A percentile compares a stretch with the other conserved stretches of the same genome.
phyloP scores from a whole-genome alignment of 176 grass and related monocot genomes.

The Rhipidocladum racemiflorum region DNA sequence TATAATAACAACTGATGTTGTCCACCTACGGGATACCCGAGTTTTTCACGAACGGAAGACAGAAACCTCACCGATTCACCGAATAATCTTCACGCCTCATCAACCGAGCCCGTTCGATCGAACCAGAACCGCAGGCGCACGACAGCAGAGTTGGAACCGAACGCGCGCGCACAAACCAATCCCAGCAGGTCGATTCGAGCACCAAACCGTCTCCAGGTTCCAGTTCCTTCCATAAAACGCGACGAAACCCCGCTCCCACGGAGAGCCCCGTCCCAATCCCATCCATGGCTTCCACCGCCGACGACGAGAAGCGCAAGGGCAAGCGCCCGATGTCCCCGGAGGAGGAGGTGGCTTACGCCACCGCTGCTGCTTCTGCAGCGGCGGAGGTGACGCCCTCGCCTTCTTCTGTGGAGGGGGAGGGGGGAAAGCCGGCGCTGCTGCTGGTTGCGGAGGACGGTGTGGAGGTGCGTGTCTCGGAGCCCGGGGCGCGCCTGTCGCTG shows the following conservation, averaged over 20 bases:
- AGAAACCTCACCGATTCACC: no score
- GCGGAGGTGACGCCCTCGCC: background rate
- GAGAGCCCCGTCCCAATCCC: background rate
- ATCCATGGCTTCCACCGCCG: slow-evolving; percentile 27
- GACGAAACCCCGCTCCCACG: background rate
- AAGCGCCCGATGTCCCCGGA: slow-evolving; percentile 23
- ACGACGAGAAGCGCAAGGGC: slow-evolving; percentile 6
- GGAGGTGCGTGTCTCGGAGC: slow-evolving; percentile 41
- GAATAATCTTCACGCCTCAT: no score
- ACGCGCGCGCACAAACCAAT: no score
- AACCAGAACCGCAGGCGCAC: no score
- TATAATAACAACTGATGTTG: no score
- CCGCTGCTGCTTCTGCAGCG: background rate
- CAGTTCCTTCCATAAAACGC: background rate
- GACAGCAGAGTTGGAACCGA: no score
- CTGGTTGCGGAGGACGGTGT: slow-evolving; percentile 44
- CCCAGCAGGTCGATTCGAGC: no score
- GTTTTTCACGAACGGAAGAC: no score
- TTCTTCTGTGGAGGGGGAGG: background rate
- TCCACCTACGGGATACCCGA: no score
- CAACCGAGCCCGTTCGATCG: no score
- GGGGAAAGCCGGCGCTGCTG: background rate
- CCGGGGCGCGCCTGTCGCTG: slow-evolving; percentile 55
- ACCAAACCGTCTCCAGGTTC: no score
- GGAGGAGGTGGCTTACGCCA: background rate